Evolutionary conservation across 768 basidiomycete genomes (phyloP).

Genomic region (Phanerochaete carnosa): DNA sequence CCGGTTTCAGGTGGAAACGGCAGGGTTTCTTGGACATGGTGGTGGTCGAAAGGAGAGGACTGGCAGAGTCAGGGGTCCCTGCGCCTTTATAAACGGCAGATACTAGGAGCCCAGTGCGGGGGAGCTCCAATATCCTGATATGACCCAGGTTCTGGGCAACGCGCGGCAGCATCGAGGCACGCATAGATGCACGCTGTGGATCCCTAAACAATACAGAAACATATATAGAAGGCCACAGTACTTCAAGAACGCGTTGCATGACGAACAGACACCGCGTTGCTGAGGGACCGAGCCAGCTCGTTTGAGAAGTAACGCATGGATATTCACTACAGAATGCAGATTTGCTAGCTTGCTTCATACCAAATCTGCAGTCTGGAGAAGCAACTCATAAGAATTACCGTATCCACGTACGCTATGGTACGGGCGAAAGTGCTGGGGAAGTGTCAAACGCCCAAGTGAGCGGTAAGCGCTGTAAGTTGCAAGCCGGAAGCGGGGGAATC

Average conservation of each 20-base stretch:
- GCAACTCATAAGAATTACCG: neutral
- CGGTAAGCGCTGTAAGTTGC: neutral
- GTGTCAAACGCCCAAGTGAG: neutral
- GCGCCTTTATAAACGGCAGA: neutral
- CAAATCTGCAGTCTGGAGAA: neutral
- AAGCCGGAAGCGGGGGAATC: neutral
- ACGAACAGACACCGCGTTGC: neutral
- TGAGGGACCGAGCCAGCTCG: neutral
- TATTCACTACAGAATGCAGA: neutral
- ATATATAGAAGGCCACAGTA: neutral
- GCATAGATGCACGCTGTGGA: neutral
- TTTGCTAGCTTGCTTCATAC: neutral
- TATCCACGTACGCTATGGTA: neutral
- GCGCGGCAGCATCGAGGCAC: neutral
- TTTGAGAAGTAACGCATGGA: neutral
- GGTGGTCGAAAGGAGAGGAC: neutral
- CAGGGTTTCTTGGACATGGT: slow-evolving; percentile 33
- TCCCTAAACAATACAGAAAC: neutral
- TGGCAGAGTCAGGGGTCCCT: neutral
- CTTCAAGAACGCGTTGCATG: neutral
- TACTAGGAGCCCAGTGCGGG: neutral
- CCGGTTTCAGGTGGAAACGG: slow-evolving; percentile 36
- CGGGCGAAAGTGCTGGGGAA: neutral
- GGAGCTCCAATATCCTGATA: slow-evolving; percentile 5
- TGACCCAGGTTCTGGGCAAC: neutral